Evolutionary conservation across 371 early-diverging fungal genomes (phyloP).

Genomic region (Phascolomyces articulosus): DNA sequence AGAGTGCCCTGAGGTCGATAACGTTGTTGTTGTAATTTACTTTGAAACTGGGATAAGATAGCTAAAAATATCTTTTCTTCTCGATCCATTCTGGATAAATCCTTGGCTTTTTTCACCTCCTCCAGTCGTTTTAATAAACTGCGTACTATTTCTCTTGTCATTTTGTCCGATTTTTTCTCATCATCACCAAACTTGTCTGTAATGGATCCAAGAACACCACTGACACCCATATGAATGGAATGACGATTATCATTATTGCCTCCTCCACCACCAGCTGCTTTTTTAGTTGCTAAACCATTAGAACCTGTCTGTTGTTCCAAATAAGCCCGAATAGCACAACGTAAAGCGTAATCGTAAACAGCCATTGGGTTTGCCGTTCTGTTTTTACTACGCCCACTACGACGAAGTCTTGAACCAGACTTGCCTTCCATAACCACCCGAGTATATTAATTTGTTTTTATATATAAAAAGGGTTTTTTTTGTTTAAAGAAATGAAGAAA

Average conservation of each 20-base stretch:
- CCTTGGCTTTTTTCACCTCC: slow-evolving; percentile 33
- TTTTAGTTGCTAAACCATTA: neutral
- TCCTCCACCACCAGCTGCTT: slow-evolving; percentile 4
- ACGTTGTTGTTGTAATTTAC: slow-evolving; percentile 31
- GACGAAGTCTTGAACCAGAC: slow-evolving; percentile 29
- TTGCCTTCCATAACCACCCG: slow-evolving; percentile 27
- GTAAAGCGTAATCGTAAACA: slow-evolving; percentile 30
- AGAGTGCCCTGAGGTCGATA: slow-evolving; percentile 37
- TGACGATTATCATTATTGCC: slow-evolving; percentile 11
- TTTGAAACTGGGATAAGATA: slow-evolving; percentile 26
- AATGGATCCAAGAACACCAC: slow-evolving; percentile 27
- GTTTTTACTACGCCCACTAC: slow-evolving; percentile 20
- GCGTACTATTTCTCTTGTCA: slow-evolving; percentile 42
- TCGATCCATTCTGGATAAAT: slow-evolving; percentile 17
- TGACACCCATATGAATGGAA: slow-evolving; percentile 20
- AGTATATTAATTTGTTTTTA: slow-evolving; percentile 5
- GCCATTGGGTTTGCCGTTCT: slow-evolving; percentile 22
- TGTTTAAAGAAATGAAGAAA: neutral
- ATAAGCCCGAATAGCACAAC: slow-evolving; percentile 37
- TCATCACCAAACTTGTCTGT: slow-evolving; percentile 37
- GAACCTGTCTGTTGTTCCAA: slow-evolving; percentile 16
- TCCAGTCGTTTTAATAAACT: slow-evolving; percentile 35
- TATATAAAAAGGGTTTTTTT: neutral
- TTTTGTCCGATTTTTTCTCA: slow-evolving; percentile 37
- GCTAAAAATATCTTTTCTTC: slow-evolving; percentile 29